Evolutionary conservation across 1,284 basidiomycete species (phyloP).

Genomic region (Naganishia sp.): DNA sequence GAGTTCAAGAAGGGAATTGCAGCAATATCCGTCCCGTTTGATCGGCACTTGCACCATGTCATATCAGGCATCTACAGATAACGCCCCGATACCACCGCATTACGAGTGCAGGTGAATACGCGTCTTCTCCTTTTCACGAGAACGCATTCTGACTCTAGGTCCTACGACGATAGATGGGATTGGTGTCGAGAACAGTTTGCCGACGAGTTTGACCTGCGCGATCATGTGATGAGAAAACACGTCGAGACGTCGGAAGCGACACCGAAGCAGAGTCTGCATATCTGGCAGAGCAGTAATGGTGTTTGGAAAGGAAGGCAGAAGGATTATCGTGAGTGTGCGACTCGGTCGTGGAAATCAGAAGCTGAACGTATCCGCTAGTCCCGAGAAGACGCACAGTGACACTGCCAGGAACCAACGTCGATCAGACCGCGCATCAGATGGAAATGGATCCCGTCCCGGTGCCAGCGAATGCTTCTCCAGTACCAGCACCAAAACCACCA

Average conservation of each 20-base stretch:
- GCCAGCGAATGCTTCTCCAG: background rate
- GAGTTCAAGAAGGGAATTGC: too few relatives aligned
- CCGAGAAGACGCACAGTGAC: background rate
- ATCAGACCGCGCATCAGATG: background rate
- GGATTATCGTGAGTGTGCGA: background rate
- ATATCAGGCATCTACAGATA: too few relatives aligned
- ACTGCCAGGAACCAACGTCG: background rate
- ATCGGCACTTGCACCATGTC: too few relatives aligned
- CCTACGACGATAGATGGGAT: background rate
- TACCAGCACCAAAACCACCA: background rate
- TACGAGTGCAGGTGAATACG: too few relatives aligned
- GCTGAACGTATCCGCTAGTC: background rate
- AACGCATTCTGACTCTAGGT: too few relatives aligned
- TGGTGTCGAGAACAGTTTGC: slow-evolving; percentile 6
- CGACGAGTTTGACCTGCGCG: background rate
- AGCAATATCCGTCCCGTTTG: too few relatives aligned
- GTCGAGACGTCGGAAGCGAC: background rate
- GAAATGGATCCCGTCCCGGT: background rate
- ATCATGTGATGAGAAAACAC: slow-evolving; percentile 5
- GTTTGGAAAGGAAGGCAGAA: slow-evolving; percentile 14
- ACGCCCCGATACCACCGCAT: too few relatives aligned
- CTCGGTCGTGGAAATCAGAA: background rate
- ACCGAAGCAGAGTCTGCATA: background rate
- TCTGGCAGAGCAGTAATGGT: slow-evolving; percentile 10
- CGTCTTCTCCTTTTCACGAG: too few relatives aligned